Evolutionary conservation across 768 basidiomycete species (phyloP), one percentile per base, ranked within the genome.

Genomic region (Kwoniella pini): DNA sequence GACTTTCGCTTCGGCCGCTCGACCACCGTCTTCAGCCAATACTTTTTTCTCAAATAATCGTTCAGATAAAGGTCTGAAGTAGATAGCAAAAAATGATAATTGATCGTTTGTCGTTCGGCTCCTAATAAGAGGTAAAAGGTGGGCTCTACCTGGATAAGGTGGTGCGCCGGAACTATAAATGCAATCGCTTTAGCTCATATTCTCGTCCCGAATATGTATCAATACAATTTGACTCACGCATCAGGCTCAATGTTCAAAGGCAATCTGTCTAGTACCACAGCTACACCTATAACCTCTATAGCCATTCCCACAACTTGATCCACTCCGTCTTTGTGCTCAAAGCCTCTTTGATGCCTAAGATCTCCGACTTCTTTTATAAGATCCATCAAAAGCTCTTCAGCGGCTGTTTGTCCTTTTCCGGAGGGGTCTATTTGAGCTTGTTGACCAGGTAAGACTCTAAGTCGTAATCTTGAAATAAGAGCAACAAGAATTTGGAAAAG

Each of bases 21-120:
- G 68, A 51, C 83, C 84, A 0, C 66, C 87, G 6, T 82, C 80
- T 64, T 90, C 89, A 0, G 91, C 89, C 15, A 84, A 86, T 61
- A 89, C 86, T 73, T 94, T 89, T 36, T 90, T 80, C 71, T 91
- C 85, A 72, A 98, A 99, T 84, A 98, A 87, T 17, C 86, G 83
- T 77, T 97, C 94, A 48, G 93, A 96, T 49, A 98, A 80, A 17
- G 95, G 95, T 7, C 98, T 88, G 68, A 98, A 97, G 77, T 90
- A 90, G 2, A 85, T 84, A 31, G 90, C 83, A 71, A 98, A 99
- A 80, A 95, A 94, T 0, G 81, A 80, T 46, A 98, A 81, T 0
- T 87, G 87, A 2, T 94, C 97, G 88, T 83, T 83, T 57, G 80
- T 81, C 39, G 79, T 79, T 2, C 87, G 84, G 28, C 90, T 85